A percentile compares a stretch with the other conserved stretches of the same genome.
These are phyloP conservation scores for Sphaerobolus stellatus DNA, from an alignment of 1,284 basidiomycete species.

Conservation along the genomic window DNA sequence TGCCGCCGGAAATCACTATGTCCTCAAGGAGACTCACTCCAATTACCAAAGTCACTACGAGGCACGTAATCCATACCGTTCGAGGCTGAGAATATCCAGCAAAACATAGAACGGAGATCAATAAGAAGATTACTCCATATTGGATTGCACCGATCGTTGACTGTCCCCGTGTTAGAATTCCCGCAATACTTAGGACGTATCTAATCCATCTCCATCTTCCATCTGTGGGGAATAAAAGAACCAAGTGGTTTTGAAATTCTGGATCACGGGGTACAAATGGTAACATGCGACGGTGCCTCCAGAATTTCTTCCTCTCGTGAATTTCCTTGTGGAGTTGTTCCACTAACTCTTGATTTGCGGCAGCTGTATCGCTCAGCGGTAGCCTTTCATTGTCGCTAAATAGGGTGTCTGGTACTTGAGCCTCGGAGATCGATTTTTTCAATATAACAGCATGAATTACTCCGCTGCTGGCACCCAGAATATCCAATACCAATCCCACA, in stretches of 20 bases:
- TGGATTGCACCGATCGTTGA: background rate
- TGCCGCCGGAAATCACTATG: background rate
- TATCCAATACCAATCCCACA: slow-evolving; percentile 1
- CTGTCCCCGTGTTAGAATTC: background rate
- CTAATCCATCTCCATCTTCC: background rate
- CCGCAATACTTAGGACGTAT: background rate
- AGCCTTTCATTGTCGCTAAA: background rate
- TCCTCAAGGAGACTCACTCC: background rate
- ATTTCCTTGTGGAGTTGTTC: background rate
- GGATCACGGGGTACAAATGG: background rate
- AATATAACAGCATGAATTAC: background rate
- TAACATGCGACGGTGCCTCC: background rate
- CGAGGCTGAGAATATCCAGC: background rate
- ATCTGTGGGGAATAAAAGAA: background rate
- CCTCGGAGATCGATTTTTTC: background rate
- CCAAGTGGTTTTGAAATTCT: background rate
- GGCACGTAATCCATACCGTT: background rate
- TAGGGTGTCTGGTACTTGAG: background rate
- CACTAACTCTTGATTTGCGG: background rate
- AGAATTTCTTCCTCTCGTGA: background rate
- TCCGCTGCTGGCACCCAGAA: background rate
- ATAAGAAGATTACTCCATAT: background rate
- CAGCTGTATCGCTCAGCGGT: background rate
- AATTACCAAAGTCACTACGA: background rate
- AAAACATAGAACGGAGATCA: background rate